Percentiles rank a stretch among this genome's conserved stretches.
Evolutionary conservation across 2,329 filamentous ascomycete genomes (phyloP).

Genomic region (Alternaria burnsii): DNA sequence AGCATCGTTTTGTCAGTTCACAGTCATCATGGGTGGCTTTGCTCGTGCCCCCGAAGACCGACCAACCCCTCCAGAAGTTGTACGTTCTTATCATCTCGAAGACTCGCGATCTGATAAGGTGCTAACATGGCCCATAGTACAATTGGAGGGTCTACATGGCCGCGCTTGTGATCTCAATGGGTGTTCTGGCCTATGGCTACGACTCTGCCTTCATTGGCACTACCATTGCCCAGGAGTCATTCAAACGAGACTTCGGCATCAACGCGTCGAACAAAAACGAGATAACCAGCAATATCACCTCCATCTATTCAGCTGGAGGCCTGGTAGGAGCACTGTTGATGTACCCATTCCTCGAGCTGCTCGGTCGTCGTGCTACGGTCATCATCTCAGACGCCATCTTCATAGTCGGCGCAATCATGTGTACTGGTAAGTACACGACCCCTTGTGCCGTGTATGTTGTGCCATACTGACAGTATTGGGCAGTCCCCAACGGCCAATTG

Average conservation of each 20-base stretch:
- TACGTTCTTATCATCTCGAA: conserved; percentile 23
- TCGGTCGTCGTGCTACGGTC: conserved; percentile 62
- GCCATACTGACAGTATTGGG: not conserved
- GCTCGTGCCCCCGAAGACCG: conserved; percentile 63
- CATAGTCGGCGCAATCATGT: conserved; percentile 51
- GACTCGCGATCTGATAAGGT: not conserved
- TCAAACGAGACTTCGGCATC: conserved; percentile 56
- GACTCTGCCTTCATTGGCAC: conserved; percentile 65
- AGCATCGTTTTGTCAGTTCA: not conserved
- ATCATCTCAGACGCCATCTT: conserved; percentile 58
- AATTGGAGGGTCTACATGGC: conserved; percentile 62
- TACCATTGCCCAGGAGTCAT: conserved; percentile 61
- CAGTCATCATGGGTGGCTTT: conserved; percentile 48
- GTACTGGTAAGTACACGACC: conserved; percentile 30
- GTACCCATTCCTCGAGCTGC: conserved; percentile 55
- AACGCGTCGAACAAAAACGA: conserved; percentile 47
- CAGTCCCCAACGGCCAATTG: conserved; percentile 43
- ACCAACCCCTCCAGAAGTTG: conserved; percentile 63
- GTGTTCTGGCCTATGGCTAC: conserved; percentile 57
- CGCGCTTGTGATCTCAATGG: conserved; percentile 60
- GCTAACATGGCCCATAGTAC: conserved; percentile 43
- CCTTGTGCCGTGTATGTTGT: not conserved
- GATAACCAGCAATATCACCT: conserved; percentile 60
- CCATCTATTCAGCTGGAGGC: conserved; percentile 59
- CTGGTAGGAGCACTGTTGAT: conserved; percentile 62